These are phyloP conservation scores for Pinus tabuliformis DNA, from an alignment of 75 land plant genomes.

Conservation along the genomic window DNA sequence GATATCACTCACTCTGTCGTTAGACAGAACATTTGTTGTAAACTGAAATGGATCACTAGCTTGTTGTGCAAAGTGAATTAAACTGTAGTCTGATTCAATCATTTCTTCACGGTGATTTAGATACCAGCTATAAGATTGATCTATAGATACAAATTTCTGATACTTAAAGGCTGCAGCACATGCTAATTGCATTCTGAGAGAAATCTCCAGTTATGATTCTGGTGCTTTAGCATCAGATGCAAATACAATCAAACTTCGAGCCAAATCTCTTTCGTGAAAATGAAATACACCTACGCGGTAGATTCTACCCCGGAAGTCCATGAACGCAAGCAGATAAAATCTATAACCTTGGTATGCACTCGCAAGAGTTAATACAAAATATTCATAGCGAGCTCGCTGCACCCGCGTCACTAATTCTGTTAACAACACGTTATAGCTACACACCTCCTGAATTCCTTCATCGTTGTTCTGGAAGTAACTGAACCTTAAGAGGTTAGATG, in stretches of 20 bases:
- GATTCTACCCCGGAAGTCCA: too few relatives aligned
- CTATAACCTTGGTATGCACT: too few relatives aligned
- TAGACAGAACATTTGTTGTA: not conserved
- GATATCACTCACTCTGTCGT: not conserved
- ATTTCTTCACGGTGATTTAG: not conserved
- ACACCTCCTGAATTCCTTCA: too few relatives aligned
- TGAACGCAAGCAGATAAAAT: too few relatives aligned
- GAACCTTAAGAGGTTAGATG: too few relatives aligned
- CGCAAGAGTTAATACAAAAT: too few relatives aligned
- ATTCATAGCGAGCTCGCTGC: too few relatives aligned
- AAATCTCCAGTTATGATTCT: not conserved
- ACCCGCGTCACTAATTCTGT: too few relatives aligned
- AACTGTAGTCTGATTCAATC: not conserved
- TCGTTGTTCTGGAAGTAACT: too few relatives aligned
- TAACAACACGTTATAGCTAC: too few relatives aligned
- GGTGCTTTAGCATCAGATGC: not conserved
- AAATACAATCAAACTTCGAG: slow-evolving; percentile 2
- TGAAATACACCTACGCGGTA: too few relatives aligned
- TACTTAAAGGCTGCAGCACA: slow-evolving; percentile 2
- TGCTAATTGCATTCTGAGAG: not conserved
- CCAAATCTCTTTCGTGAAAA: too few relatives aligned
- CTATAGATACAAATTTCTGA: not conserved
- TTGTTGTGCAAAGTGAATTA: not conserved
- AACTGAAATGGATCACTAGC: slow-evolving; percentile 12
- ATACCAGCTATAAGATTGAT: not conserved